Base-by-base conservation (phyloP, 768 basidiomycete genomes). In the Lyophyllum atratum region DNA sequence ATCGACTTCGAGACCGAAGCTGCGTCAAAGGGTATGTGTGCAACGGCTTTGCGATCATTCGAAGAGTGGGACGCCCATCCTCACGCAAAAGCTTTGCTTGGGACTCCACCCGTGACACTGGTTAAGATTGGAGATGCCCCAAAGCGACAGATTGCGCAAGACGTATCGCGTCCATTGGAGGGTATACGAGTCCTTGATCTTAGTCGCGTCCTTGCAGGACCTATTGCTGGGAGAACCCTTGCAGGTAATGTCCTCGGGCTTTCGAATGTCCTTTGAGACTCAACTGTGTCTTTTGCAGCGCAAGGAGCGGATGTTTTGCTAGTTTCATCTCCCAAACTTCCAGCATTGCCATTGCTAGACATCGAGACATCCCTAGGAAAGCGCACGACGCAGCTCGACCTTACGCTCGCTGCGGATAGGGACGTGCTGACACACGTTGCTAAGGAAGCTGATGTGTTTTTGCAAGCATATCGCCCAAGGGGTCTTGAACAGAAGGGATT, bases 361-460 rank as follows among this genome's bases (percentile, higher is more conserved):
- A 61, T 74, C 11, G 85, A 86, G 47, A 87, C 85, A 0, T 84
- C 86, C 3, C 74, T 85, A 7, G 84, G 85, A 1, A 88, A 87
- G 66, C 79, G 84, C 39, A 85, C 85, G 0, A 78, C 84, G 0
- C 85, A 86, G 63, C 77, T 87, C 3, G 82, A 87, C 56, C 72
- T 87, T 6, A 74, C 68, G 3, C 42, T 44, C 1, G 22, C 59
- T 7, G 22, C 56, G 1, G 80, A 80, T 51, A 61, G 58, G 9
- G 61, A 65, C 10, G 73, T 51, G 8, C 72, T 85, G 5, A 54
- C 53, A 19, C 43, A 55, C 1, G 75, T 88, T 0, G 68, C 74
- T 17, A 59, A 64, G 40, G 73, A 74, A 24, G 73, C 79, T 0
- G 82, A 86, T 60, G 83, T 87, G 9, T 86, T 87, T 64, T 64